Conservation (phyloP, 1,284 basidiomycete species). For the Pseudozyma hubeiensis region DNA sequence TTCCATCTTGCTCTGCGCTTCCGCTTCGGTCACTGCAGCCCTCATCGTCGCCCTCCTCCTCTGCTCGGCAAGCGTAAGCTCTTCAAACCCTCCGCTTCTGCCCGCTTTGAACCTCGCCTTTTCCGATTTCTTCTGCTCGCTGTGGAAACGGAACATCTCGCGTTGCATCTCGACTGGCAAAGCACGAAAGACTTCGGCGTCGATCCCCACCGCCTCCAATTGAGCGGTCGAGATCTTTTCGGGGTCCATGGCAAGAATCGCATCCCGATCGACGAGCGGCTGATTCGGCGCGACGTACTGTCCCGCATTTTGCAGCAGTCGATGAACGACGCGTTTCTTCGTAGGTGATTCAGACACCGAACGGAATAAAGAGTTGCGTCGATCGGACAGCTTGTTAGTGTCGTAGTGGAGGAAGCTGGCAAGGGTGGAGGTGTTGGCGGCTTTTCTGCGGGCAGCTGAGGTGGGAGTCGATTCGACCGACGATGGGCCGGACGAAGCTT, state of each 20-base stretch:
- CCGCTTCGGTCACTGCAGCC: slow-evolving; percentile 27
- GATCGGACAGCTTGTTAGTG: not conserved
- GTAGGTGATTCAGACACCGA: slow-evolving; percentile 42
- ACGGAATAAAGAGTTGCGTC: slow-evolving; percentile 16
- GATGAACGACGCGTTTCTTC: slow-evolving; percentile 34
- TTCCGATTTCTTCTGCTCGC: slow-evolving; percentile 35
- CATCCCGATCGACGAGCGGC: slow-evolving; percentile 25
- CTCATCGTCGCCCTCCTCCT: slow-evolving; percentile 42
- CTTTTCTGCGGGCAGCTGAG: slow-evolving; percentile 19
- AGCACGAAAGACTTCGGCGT: slow-evolving; percentile 57
- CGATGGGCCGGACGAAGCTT: slow-evolving; percentile 18
- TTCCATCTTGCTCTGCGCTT: slow-evolving; percentile 21
- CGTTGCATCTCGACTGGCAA: slow-evolving; percentile 56
- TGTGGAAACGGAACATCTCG: slow-evolving; percentile 46
- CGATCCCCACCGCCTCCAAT: slow-evolving; percentile 50
- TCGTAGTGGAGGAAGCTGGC: slow-evolving; percentile 18
- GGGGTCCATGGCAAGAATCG: slow-evolving; percentile 41
- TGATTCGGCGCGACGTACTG: slow-evolving; percentile 17
- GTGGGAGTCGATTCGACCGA: slow-evolving; percentile 37
- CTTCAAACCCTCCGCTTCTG: slow-evolving; percentile 25
- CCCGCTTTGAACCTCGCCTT: slow-evolving; percentile 31
- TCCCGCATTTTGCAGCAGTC: slow-evolving; percentile 17
- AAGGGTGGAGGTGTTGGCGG: slow-evolving; percentile 16
- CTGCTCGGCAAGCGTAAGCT: slow-evolving; percentile 39
- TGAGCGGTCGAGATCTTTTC: slow-evolving; percentile 23